phyloP scores from a whole-genome alignment of 1,284 basidiomycete species.

The Trametes pubescens region DNA sequence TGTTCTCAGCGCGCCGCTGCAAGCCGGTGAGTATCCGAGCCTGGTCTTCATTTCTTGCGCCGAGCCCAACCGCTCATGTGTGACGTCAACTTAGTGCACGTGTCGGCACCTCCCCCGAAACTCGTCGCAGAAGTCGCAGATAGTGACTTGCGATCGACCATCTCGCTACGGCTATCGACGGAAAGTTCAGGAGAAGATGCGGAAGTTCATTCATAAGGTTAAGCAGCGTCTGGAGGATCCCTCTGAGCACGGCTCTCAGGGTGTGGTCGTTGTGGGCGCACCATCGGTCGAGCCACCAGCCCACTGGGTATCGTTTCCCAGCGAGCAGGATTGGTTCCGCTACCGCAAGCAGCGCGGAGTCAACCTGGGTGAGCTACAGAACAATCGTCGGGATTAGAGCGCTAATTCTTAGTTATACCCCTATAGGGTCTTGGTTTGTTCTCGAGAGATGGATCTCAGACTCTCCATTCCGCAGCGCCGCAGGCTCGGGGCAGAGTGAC shows the following conservation, averaged over 20 bases:
- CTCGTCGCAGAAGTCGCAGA: not conserved
- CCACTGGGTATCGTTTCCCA: constrained; percentile 30
- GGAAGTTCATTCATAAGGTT: constrained; percentile 13
- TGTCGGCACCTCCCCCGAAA: not conserved
- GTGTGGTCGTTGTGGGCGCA: not conserved
- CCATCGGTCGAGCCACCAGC: not conserved
- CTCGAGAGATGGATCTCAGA: constrained; percentile 80
- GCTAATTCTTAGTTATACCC: not conserved
- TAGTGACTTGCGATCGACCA: not conserved
- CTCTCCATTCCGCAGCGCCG: constrained; percentile 61
- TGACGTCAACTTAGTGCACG: constrained; percentile 10
- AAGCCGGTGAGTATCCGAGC: not conserved
- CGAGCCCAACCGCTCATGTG: not conserved
- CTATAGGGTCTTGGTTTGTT: constrained; percentile 77
- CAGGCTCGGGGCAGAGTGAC: constrained; percentile 71
- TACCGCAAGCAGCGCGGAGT: constrained; percentile 85
- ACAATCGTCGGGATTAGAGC: not conserved
- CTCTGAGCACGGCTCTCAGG: not conserved
- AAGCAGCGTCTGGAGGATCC: constrained; percentile 12
- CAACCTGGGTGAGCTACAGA: constrained; percentile 70
- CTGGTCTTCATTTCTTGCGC: not conserved
- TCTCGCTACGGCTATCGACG: not conserved
- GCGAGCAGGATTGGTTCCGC: constrained; percentile 56
- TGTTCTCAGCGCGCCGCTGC: not conserved
- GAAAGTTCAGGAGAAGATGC: not conserved